A percentile compares a stretch with the other conserved stretches of the same genome.
Conservation (phyloP, 108 stramenopile genomes). For the Ochromonas danica region DNA sequence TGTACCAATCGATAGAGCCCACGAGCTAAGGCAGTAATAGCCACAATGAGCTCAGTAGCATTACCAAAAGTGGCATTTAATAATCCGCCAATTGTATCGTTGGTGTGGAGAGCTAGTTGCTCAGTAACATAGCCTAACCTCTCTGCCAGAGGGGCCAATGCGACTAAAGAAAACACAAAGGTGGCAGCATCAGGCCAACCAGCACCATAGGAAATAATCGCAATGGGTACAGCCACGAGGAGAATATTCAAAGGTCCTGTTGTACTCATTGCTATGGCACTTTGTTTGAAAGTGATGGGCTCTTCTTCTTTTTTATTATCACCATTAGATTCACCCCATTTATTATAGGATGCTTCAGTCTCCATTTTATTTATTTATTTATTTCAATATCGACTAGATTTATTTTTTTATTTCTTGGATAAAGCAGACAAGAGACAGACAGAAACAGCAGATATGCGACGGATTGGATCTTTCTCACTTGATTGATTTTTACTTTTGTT, state of each 20-base stretch:
- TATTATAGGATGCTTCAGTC: no score
- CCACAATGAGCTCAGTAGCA: slow-evolving; percentile 85
- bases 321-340: no score
- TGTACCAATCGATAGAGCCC: slow-evolving; percentile 83
- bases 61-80: slow-evolving; percentile 97
- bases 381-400: no score
- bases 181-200: slow-evolving; percentile 64
- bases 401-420: no score
- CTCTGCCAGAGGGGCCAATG: slow-evolving; percentile 85
- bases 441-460: no score
- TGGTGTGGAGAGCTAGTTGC: slow-evolving; percentile 90
- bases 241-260: slow-evolving; percentile 3
- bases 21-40: slow-evolving; percentile 67
- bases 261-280: not conserved
- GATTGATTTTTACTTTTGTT: no score
- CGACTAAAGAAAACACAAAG: slow-evolving; percentile 85
- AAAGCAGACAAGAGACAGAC: no score
- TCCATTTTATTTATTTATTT: no score
- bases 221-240: not conserved
- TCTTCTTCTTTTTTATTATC: not conserved
- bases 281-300: not conserved
- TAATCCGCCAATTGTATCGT: slow-evolving; percentile 65
- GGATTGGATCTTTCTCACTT: no score
- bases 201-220: slow-evolving; percentile 13
- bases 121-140: slow-evolving; percentile 94